phyloP scores from a whole-genome alignment of 768 basidiomycete genomes.

The Termitomyces sp. region DNA sequence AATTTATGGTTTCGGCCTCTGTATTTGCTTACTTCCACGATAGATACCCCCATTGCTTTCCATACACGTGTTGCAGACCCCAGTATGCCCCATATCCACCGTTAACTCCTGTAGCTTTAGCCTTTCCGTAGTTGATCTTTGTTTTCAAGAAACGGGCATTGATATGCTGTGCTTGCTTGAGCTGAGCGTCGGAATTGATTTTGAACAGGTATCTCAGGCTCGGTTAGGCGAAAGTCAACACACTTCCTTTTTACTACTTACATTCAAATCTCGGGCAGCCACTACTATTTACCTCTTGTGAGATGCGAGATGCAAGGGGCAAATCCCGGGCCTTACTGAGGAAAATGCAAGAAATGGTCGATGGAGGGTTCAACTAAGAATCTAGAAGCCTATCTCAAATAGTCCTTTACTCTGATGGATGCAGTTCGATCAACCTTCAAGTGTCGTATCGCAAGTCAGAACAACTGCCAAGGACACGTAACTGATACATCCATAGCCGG shows the following conservation, averaged over 20 bases:
- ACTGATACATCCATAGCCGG: too few species aligned
- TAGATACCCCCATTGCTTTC: constrained; percentile 9
- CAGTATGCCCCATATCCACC: neutral
- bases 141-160: neutral
- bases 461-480: too few species aligned
- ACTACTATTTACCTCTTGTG: neutral
- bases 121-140: neutral
- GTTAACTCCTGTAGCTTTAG: neutral
- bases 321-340: neutral
- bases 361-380: neutral
- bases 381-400: neutral
- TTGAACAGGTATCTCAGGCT: neutral
- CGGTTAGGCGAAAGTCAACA: neutral
- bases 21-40: constrained; percentile 2
- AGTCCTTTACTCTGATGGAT: neutral
- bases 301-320: neutral
- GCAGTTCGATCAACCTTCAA: neutral
- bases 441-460: too few species aligned
- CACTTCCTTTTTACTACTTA: neutral
- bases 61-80: neutral
- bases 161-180: neutral
- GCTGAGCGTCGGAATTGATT: neutral
- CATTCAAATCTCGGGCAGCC: neutral
- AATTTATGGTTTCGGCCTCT: constrained; percentile 3
- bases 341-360: neutral